These are phyloP conservation scores for Rhizomucor miehei DNA, from an alignment of 371 early-diverging fungal genomes.

Conservation along the genomic window DNA sequence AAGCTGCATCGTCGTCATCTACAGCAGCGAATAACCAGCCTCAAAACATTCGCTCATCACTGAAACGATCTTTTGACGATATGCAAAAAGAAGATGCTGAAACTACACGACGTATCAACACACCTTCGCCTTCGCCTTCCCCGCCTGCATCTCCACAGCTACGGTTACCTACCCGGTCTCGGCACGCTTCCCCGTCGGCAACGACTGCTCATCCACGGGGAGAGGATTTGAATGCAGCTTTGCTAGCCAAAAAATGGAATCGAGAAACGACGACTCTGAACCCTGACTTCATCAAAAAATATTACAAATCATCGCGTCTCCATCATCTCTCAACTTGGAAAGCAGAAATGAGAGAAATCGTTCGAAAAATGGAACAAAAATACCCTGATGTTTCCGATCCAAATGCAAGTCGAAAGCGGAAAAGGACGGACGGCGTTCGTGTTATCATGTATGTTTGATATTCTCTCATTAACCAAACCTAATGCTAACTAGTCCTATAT, in stretches of 20 bases:
- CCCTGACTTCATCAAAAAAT: constrained; percentile 72
- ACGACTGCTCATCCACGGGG: constrained; percentile 2
- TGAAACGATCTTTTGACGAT: not conserved
- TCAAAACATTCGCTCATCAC: not conserved
- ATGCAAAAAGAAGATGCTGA: too few relatives aligned
- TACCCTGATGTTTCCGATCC: constrained; percentile 5
- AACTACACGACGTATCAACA: too few relatives aligned
- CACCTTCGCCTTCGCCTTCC: not conserved
- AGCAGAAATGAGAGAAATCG: constrained; percentile 64
- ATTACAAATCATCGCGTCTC: constrained; percentile 76
- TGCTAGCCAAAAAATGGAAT: constrained; percentile 42
- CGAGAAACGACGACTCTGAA: constrained; percentile 37
- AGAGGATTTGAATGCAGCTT: constrained; percentile 13
- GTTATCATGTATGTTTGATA: constrained; percentile 28
- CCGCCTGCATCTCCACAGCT: not conserved
- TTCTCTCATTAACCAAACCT: too few relatives aligned
- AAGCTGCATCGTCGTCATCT: not conserved
- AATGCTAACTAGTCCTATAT: not conserved
- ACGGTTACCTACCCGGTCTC: too few relatives aligned
- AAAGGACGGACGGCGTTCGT: constrained; percentile 7
- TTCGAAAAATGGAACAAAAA: constrained; percentile 34
- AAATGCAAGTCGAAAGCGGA: constrained; percentile 1
- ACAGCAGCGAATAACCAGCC: not conserved
- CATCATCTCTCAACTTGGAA: constrained; percentile 86
- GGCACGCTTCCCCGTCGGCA: too few relatives aligned